phyloP scores from a whole-genome alignment of 108 stramenopile genomes.

The Skeletonema menzelii region DNA sequence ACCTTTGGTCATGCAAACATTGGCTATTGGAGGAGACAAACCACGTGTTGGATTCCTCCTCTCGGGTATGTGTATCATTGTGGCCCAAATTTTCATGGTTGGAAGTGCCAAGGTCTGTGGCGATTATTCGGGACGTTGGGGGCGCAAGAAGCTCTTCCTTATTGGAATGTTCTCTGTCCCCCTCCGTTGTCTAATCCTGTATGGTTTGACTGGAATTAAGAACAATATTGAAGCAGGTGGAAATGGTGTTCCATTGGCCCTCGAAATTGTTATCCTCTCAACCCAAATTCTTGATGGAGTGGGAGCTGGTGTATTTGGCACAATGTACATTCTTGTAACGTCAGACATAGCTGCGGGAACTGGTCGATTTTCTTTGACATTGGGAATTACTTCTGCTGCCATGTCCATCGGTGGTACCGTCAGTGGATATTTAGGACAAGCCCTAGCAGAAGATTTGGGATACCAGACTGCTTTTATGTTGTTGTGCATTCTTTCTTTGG shows the following conservation, averaged over 20 bases:
- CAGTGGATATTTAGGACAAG: conserved; percentile 84
- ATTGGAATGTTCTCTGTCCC: conserved; percentile 81
- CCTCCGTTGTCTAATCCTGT: conserved; percentile 77
- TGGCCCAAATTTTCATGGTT: conserved; percentile 88
- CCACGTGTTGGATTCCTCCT: conserved; percentile 67
- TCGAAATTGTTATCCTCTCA: conserved; percentile 72
- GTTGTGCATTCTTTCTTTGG: conserved; percentile 69
- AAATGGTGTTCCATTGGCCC: conserved; percentile 32
- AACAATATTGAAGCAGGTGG: conserved; percentile 20
- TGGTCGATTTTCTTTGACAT: conserved; percentile 78
- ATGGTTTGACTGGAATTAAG: conserved; percentile 50
- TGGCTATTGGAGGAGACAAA: conserved; percentile 72
- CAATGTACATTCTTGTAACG: conserved; percentile 91
- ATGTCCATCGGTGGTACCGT: conserved; percentile 94
- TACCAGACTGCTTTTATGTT: conserved; percentile 79
- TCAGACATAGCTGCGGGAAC: conserved; percentile 85
- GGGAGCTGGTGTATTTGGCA: conserved; percentile 89
- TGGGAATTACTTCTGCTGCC: conserved; percentile 83
- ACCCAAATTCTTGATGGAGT: conserved; percentile 89
- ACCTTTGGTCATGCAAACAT: conserved; percentile 87
- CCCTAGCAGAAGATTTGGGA: conserved; percentile 76
- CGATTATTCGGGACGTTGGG: conserved; percentile 76
- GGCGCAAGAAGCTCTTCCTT: conserved; percentile 81
- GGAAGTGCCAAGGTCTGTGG: conserved; percentile 78
- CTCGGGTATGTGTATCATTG: conserved; percentile 84